phyloP scores from a whole-genome alignment of 2,329 filamentous ascomycete species.

The Fusarium gaditjirri region DNA sequence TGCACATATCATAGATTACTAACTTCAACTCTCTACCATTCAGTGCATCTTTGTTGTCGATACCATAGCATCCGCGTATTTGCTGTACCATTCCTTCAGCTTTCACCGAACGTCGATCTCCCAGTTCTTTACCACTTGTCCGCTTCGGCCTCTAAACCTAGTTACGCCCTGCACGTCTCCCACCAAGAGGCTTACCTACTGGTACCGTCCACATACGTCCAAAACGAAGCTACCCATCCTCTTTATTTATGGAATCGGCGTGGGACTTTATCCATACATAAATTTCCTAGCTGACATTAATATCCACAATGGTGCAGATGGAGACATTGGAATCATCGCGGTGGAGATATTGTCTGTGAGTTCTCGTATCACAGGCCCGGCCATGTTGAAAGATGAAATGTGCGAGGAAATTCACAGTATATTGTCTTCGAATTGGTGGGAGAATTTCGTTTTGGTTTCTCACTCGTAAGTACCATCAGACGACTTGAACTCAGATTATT shows the following conservation, averaged over 20 bases:
- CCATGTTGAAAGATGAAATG: slow-evolving; percentile 59
- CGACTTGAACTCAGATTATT: not conserved
- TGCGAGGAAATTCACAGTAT: slow-evolving; percentile 63
- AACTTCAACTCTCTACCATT: not conserved
- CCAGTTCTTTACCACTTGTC: slow-evolving; percentile 60
- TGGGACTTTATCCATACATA: slow-evolving; percentile 63
- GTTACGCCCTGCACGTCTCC: slow-evolving; percentile 58
- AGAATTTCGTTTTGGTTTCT: slow-evolving; percentile 63
- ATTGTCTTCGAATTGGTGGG: slow-evolving; percentile 60
- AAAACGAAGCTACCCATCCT: slow-evolving; percentile 65
- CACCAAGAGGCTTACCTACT: slow-evolving; percentile 64
- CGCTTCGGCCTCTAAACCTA: slow-evolving; percentile 61
- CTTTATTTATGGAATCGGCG: slow-evolving; percentile 72
- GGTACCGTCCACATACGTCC: slow-evolving; percentile 69
- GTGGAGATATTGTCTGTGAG: slow-evolving; percentile 69
- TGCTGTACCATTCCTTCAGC: slow-evolving; percentile 57
- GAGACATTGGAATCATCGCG: slow-evolving; percentile 66
- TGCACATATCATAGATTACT: slow-evolving; percentile 5
- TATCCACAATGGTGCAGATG: slow-evolving; percentile 51
- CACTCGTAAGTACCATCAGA: slow-evolving; percentile 51
- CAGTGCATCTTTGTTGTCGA: slow-evolving; percentile 61
- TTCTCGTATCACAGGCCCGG: slow-evolving; percentile 63
- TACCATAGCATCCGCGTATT: slow-evolving; percentile 46
- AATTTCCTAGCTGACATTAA: slow-evolving; percentile 65
- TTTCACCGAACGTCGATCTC: slow-evolving; percentile 55